Evolutionary conservation across 2,329 filamentous ascomycete genomes (phyloP), one percentile per base, ranked within the genome.

Genomic region (Beauveria pseudobassiana): DNA sequence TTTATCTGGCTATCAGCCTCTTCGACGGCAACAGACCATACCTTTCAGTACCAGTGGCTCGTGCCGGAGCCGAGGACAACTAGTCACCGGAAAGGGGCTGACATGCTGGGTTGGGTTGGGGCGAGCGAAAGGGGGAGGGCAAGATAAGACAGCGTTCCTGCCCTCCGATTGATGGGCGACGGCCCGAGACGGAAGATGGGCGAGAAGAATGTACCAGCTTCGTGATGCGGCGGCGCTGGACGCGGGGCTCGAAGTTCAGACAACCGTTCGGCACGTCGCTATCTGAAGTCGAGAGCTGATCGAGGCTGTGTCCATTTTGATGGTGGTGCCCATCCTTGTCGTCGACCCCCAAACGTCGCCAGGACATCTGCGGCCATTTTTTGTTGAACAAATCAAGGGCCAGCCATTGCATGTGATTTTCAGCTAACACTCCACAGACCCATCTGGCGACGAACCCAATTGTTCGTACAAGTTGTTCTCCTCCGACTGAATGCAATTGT

Each of bases 321-420:
- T 40, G 9, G 20, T 48, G 16, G 54, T 38, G 20, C 14, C 9
- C 20, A 58, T 58, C 55, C 55, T 58, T 28, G 55, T 42, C 16
- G 12, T 30, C 30, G 30, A 34, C 53, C 26, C 52, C 34, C 6
- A 55, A 43, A 10, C 22, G 49, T 40, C 45, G 34, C 48, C 48
- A 51, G 30, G n/a, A 20, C 24, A 50, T 6, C 18, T 30, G 16
- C 9, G 18, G 34, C 18, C 38, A 45, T 18, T 30, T 59, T 59
- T 59, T 59, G 57, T 59, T 59, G 57, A 59, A 59, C 57, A 59
- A 59, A 40, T 59, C 57, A 51, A 30, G 38, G 46, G 46, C 34
- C 5, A 4, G 24, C 10, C 3, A 43, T 59, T 59, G 57, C 57
- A 59, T 59, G 57, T 59, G 57, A 59, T 59, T 51, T 50, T 59